A percentile compares a stretch with the other conserved stretches of the same genome.
phyloP scores from a whole-genome alignment of 257 asterid genomes.

The Penstemon davidsonii region DNA sequence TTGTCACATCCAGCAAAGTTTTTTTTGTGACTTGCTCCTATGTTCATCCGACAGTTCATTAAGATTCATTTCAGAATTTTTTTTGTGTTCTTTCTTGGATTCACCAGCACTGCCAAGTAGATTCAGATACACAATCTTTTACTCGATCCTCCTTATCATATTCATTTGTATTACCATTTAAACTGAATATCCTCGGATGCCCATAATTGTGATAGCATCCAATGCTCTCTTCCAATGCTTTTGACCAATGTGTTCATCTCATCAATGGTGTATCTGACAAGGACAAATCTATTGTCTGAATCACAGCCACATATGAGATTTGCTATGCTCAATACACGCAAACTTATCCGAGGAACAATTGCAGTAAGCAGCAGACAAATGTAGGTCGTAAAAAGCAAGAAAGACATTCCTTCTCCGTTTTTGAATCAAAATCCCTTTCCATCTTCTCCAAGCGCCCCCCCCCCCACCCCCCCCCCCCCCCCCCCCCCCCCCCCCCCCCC shows the following conservation, averaged over 20 bases:
- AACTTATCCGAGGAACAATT: conserved; percentile 53
- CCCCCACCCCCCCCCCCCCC: too few relatives aligned
- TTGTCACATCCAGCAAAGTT: background rate
- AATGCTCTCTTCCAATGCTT: conserved; percentile 52
- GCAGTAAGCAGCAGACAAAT: conserved; percentile 57
- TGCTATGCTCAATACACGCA: conserved; percentile 65
- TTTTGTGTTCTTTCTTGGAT: conserved; percentile 10
- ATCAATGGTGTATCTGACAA: conserved; percentile 51
- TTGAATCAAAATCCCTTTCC: conserved; percentile 53
- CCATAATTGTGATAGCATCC: conserved; percentile 47
- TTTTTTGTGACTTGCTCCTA: background rate
- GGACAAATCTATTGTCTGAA: conserved; percentile 40
- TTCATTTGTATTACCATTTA: conserved; percentile 5
- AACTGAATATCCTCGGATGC: conserved; percentile 21
- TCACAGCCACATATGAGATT: conserved; percentile 46
- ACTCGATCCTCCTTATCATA: conserved; percentile 19
- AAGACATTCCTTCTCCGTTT: conserved; percentile 61
- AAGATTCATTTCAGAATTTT: conserved; percentile 15
- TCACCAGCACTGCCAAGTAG: conserved; percentile 5
- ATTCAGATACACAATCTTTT: conserved; percentile 12
- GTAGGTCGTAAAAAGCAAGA: conserved; percentile 72
- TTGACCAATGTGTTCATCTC: conserved; percentile 57
- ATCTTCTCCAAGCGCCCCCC: conserved; percentile 46
- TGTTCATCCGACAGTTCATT: conserved; percentile 13
- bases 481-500: too few relatives aligned